These are phyloP conservation scores for Hortaea werneckii DNA, from an alignment of 2,329 filamentous ascomycete genomes.

Conservation along the genomic window DNA sequence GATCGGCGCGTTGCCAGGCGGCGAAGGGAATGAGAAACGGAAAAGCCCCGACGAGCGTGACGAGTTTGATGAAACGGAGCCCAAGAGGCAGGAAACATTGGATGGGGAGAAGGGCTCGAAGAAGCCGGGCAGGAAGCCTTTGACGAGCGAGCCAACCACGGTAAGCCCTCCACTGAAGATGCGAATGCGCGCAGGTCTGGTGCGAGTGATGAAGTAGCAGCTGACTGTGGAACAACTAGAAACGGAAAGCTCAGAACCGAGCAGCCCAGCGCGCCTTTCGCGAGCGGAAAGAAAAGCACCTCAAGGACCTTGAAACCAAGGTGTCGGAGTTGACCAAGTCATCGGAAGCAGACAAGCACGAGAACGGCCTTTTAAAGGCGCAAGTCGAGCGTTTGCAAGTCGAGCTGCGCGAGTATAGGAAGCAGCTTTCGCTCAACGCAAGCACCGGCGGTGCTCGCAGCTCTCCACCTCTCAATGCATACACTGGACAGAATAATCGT, in stretches of 20 bases:
- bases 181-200: neutral
- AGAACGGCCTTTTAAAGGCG: conserved; percentile 74
- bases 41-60: conserved; percentile 10
- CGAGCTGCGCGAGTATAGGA: conserved; percentile 84
- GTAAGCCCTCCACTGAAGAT: conserved; percentile 48
- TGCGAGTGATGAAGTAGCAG: neutral
- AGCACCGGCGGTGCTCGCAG: conserved; percentile 33
- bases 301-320: conserved; percentile 71
- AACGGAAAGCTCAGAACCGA: conserved; percentile 90
- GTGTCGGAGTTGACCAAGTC: conserved; percentile 62
- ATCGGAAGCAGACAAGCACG: conserved; percentile 70
- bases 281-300: conserved; percentile 85
- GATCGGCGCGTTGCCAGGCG: conserved; percentile 63
- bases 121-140: conserved; percentile 91
- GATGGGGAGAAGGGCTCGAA: conserved; percentile 80
- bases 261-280: conserved; percentile 88
- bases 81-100: conserved; percentile 70
- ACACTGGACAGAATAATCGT: conserved; percentile 11
- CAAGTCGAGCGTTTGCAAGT: conserved; percentile 79
- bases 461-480: conserved; percentile 36
- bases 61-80: conserved; percentile 46
- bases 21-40: conserved; percentile 18
- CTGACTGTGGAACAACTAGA: conserved; percentile 41
- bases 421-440: conserved; percentile 58
- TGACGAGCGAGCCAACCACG: conserved; percentile 90